Evolutionary conservation across 495 filamentous ascomycete genomes (phyloP), one percentile per base, ranked within the genome.

Genomic region (Sabuloglossum arenarium): DNA sequence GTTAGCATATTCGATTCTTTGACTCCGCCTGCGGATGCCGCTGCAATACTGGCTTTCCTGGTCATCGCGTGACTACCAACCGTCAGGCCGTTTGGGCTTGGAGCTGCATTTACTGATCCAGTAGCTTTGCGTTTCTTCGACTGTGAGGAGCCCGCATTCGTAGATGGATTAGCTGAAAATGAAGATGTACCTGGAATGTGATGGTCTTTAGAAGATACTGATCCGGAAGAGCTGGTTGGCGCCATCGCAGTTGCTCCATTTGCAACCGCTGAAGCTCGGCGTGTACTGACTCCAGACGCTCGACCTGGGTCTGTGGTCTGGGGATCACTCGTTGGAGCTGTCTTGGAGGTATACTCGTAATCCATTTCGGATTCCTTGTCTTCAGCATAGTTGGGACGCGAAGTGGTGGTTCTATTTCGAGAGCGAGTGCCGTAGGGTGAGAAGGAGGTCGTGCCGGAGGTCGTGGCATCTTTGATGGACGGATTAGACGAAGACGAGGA

Each of bases 401-500:
- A 75, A 56, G 73, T 74, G 58, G 84, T 86, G 42, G 81, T 84
- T 58, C 89, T 80, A 65, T 93, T 94, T 66, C 91, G 82, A 57
- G 91, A 98, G 61, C 91, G 85, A 60, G 93, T 99, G 59, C 91
- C 91, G 67, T 99, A 97, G 23, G 87, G 85, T 50, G 84, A 82
- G 8, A 80, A 28, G 34, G 55, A 46, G 42, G 10, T 0, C 42
- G 55, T 46, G 55, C 16, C 46, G 24, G 55, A 29, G 21, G 55
- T 16, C 27, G 55, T 56, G 24, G 30, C 31, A 43, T 55, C 39
- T 37, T 37, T 55, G 53, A 51, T 27, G 6, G 47, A 51, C 11
- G 47, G 47, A 51, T 51, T 51, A 14, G 47, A 51, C 25, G 47
- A 51, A n/a, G 47, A 51, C 23, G 47, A 51, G 6, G 47, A 51